phyloP scores from a whole-genome alignment of 1,284 basidiomycete genomes.

The Singerocomus rubriflavus region DNA sequence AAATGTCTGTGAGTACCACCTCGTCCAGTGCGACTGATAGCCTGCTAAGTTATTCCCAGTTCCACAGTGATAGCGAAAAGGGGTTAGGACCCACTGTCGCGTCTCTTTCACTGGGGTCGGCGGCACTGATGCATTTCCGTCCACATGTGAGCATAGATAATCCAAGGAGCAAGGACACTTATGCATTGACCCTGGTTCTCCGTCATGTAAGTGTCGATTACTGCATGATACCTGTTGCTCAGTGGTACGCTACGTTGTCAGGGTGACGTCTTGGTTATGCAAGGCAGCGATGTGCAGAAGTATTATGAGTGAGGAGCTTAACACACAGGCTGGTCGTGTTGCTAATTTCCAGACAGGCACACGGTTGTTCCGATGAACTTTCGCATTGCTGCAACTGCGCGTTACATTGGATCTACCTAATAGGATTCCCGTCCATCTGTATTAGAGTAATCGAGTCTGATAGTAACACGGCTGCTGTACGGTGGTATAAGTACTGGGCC shows the following conservation, averaged over 20 bases:
- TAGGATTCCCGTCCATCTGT: neutral
- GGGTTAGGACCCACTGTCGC: slow-evolving; percentile 71
- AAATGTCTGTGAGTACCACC: slow-evolving; percentile 66
- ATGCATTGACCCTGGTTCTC: slow-evolving; percentile 53
- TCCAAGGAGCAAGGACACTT: slow-evolving; percentile 32
- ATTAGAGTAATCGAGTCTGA: neutral
- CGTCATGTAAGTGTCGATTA: slow-evolving; percentile 55
- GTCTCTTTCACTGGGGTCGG: slow-evolving; percentile 67
- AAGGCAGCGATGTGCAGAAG: slow-evolving; percentile 61
- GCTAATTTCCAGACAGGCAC: slow-evolving; percentile 36
- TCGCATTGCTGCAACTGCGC: slow-evolving; percentile 53
- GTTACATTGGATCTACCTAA: slow-evolving; percentile 39
- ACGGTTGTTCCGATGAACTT: slow-evolving; percentile 50
- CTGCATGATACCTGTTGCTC: neutral
- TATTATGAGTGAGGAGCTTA: slow-evolving; percentile 58
- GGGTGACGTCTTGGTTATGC: slow-evolving; percentile 77
- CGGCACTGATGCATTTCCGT: slow-evolving; percentile 75
- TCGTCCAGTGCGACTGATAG: neutral
- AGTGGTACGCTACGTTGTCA: slow-evolving; percentile 26
- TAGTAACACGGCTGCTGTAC: too few relatives aligned
- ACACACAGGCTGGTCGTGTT: neutral
- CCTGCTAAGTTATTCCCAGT: slow-evolving; percentile 41
- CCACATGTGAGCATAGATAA: slow-evolving; percentile 37
- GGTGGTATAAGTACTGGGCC: too few relatives aligned
- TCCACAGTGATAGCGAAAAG: slow-evolving; percentile 71